These are phyloP conservation scores for Leccinum griseonigrum DNA, from an alignment of 1,284 basidiomycete genomes.

Conservation along the genomic window DNA sequence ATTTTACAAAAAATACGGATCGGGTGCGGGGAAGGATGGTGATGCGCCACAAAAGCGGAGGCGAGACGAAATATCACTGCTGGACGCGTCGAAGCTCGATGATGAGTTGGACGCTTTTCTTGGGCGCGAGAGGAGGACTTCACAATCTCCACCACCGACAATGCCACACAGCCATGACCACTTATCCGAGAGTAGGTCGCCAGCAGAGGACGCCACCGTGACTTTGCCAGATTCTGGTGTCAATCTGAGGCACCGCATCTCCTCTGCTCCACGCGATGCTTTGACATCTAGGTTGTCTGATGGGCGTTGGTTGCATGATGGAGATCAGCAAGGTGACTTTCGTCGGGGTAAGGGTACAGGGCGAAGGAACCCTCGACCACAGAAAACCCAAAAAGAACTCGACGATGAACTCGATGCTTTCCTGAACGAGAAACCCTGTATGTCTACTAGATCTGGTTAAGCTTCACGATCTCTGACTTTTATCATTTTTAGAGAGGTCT, in stretches of 20 bases:
- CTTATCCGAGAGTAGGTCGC: slow-evolving; percentile 47
- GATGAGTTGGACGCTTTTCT: slow-evolving; percentile 67
- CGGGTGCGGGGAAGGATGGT: slow-evolving; percentile 53
- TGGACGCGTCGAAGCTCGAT: slow-evolving; percentile 34
- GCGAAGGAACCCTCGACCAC: slow-evolving; percentile 40
- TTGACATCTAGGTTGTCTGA: slow-evolving; percentile 16
- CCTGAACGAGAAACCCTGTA: slow-evolving; percentile 44
- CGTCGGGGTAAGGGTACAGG: slow-evolving; percentile 25
- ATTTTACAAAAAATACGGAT: slow-evolving; percentile 74
- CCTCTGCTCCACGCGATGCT: slow-evolving; percentile 39
- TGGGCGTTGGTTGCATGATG: slow-evolving; percentile 16
- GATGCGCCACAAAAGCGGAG: slow-evolving; percentile 39
- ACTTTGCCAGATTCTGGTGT: slow-evolving; percentile 37
- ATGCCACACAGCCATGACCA: slow-evolving; percentile 63
- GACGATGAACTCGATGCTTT: slow-evolving; percentile 79
- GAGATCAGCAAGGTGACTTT: slow-evolving; percentile 25
- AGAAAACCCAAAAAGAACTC: slow-evolving; percentile 65
- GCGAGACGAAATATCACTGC: slow-evolving; percentile 26
- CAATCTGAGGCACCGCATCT: slow-evolving; percentile 45
- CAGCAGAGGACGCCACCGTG: slow-evolving; percentile 51
- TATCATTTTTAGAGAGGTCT: not conserved
- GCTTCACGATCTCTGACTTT: slow-evolving; percentile 9
- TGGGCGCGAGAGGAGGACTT: slow-evolving; percentile 37
- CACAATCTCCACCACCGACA: slow-evolving; percentile 47
- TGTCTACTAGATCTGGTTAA: slow-evolving; percentile 1